These are phyloP conservation scores for Salvia rosmarinus DNA, from an alignment of 257 asterid species.

Conservation along the genomic window DNA sequence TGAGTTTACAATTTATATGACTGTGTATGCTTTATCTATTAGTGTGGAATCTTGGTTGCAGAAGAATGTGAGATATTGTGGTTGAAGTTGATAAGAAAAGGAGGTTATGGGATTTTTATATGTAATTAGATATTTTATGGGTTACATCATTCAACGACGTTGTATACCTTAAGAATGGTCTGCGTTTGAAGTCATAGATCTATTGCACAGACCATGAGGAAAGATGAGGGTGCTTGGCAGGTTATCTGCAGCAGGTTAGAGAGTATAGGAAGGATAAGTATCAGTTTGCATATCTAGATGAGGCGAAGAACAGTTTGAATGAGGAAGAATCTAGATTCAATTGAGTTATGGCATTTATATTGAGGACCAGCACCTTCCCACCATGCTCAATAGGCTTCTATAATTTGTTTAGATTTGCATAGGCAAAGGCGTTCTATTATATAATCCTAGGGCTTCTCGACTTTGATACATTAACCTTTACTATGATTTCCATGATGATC, in stretches of 20 bases:
- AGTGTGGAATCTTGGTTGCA: not conserved
- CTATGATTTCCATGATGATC: not conserved
- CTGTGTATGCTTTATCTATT: constrained; percentile 12
- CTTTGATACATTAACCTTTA: not conserved
- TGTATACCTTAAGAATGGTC: not conserved
- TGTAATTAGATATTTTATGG: not conserved
- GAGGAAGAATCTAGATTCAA: not conserved
- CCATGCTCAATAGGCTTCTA: not conserved
- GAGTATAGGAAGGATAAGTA: not conserved
- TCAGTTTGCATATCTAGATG: not conserved
- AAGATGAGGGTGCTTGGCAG: not conserved
- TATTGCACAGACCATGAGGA: not conserved
- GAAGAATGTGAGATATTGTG: constrained; percentile 8
- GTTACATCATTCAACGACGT: not conserved
- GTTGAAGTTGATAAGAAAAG: not conserved
- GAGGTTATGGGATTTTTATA: not conserved
- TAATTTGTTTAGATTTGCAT: not conserved
- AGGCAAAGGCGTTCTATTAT: too few relatives aligned
- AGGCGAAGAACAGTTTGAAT: not conserved
- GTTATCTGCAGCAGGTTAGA: not conserved
- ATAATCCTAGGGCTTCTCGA: not conserved
- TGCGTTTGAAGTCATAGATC: not conserved
- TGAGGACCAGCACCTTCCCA: too few relatives aligned
- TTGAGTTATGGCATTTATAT: not conserved
- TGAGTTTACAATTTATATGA: not conserved